Evolutionary conservation across 2,329 filamentous ascomycete species (phyloP).

Genomic region (Botryosphaeria dothidea): DNA sequence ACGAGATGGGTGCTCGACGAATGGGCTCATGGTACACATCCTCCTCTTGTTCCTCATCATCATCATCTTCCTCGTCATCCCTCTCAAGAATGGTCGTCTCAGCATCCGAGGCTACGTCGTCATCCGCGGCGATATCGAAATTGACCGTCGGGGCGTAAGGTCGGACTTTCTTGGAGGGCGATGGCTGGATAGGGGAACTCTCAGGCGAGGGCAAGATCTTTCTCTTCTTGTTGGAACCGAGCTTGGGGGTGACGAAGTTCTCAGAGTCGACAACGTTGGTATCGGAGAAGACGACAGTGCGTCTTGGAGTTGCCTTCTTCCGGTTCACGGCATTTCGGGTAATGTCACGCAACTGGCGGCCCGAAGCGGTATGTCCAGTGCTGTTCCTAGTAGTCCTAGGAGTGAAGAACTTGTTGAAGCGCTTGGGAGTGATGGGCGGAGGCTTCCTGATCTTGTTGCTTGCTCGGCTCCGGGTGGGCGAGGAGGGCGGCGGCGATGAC

Average conservation of each 20-base stretch:
- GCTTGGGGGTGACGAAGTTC: slow-evolving; percentile 33
- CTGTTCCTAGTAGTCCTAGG: slow-evolving; percentile 32
- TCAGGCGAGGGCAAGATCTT: slow-evolving; percentile 42
- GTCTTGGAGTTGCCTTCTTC: slow-evolving; percentile 34
- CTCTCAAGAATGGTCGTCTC: slow-evolving; percentile 18
- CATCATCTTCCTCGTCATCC: slow-evolving; percentile 27
- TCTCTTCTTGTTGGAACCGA: slow-evolving; percentile 35
- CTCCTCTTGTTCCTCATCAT: slow-evolving; percentile 26
- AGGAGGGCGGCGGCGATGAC: slow-evolving; percentile 37
- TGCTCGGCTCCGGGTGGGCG: slow-evolving; percentile 25
- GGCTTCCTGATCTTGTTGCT: slow-evolving; percentile 45
- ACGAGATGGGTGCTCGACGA: slow-evolving; percentile 37
- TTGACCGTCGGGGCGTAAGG: slow-evolving; percentile 25
- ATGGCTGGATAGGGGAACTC: slow-evolving; percentile 43
- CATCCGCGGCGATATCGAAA: slow-evolving; percentile 17
- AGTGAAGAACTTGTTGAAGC: slow-evolving; percentile 55
- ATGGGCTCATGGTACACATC: slow-evolving; percentile 35
- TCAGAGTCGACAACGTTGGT: slow-evolving; percentile 26
- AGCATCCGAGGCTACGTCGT: slow-evolving; percentile 18
- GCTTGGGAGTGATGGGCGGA: slow-evolving; percentile 53
- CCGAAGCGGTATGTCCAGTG: slow-evolving; percentile 29
- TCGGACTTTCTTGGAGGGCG: slow-evolving; percentile 41
- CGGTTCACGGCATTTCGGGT: slow-evolving; percentile 49
- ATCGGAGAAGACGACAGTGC: slow-evolving; percentile 43
- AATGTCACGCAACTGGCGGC: slow-evolving; percentile 51